Evolutionary conservation across 1,284 basidiomycete species (phyloP).

Genomic region (Marasmius tenuissimus): DNA sequence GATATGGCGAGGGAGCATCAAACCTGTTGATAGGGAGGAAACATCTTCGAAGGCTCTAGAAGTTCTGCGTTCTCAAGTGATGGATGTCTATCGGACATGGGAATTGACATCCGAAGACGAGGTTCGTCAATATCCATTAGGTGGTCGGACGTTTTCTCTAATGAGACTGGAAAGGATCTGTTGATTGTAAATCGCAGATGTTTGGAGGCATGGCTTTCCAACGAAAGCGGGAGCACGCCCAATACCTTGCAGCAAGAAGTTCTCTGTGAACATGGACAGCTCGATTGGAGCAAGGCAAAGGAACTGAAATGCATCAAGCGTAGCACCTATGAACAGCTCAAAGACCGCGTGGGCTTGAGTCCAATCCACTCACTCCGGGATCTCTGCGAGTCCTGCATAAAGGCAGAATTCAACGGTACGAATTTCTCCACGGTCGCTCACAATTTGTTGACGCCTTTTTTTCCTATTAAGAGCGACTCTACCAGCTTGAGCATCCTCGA

Average conservation of each 20-base stretch:
- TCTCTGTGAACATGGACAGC: constrained; percentile 56
- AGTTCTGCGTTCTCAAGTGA: constrained; percentile 50
- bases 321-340: constrained; percentile 47
- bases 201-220: constrained; percentile 61
- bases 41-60: constrained; percentile 44
- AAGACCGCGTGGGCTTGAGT: constrained; percentile 43
- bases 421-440: constrained; percentile 1
- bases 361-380: constrained; percentile 47
- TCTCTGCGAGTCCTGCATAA: constrained; percentile 65
- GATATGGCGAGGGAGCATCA: constrained; percentile 8
- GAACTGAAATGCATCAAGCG: constrained; percentile 66
- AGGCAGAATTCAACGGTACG: constrained; percentile 58
- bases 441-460: neutral
- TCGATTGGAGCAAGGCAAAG: constrained; percentile 55
- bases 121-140: constrained; percentile 24
- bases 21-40: constrained; percentile 39
- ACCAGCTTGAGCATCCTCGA: constrained; percentile 63
- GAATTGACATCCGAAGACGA: constrained; percentile 44
- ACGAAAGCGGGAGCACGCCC: constrained; percentile 28
- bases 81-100: constrained; percentile 67
- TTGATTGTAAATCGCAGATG: constrained; percentile 59
- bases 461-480: constrained; percentile 55
- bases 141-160: neutral
- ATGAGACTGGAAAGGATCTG: constrained; percentile 40
- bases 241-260: constrained; percentile 37